Base-by-base conservation (phyloP, 1,139 yeast genomes). In the Hyphopichia fennica region DNA sequence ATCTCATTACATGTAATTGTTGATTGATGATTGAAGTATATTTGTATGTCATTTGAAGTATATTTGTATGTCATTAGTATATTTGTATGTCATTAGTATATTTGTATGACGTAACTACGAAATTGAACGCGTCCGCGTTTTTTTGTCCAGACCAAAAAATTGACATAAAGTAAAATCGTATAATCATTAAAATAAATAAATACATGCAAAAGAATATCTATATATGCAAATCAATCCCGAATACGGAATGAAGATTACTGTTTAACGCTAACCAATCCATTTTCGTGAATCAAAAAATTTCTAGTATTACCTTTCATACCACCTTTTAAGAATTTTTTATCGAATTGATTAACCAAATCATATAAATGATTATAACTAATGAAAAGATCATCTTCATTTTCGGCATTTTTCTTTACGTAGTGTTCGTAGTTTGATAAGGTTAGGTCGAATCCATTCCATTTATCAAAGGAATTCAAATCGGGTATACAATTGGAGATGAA, bases 401-500 rank as follows among this genome's bases (percentile, higher is more conserved):
- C 49, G 34, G 46, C 44, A 27, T 49, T 44, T 17, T 48, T 44
- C 23, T 52, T 53, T 7, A 55, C 37, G 39, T 63, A 62, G n/a
- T 41, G 41, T 25, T 55, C 49, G 44, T 43, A 63, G 45, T 67
- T 62, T 32, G 74, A 63, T 13, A 72, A 45, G 1, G 73, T 69
- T 13, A 71, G 41, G 28, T 49, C 45, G 37, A 46, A 51, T 4
- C 72, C 69, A 35, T 48, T 56, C 78, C 78, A 72, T 43, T 56
- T 63, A 49, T 72, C 77, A 47, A 46, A 71, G 13, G 75, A 65
- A 47, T 70, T 69, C 42, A 72, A 59, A 38, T 54, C 60, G 3
- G 76, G 75, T 19, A 71, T 54, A 50, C 77, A 70, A 44, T 65
- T 64, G 41, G 67, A 62, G 17, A 72, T 68, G 50, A 63, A 69